Percentiles rank a stretch among this genome's conserved stretches.
phyloP scores from a whole-genome alignment of 164 flowering plant species.

The Aristolochia fimbriata region DNA sequence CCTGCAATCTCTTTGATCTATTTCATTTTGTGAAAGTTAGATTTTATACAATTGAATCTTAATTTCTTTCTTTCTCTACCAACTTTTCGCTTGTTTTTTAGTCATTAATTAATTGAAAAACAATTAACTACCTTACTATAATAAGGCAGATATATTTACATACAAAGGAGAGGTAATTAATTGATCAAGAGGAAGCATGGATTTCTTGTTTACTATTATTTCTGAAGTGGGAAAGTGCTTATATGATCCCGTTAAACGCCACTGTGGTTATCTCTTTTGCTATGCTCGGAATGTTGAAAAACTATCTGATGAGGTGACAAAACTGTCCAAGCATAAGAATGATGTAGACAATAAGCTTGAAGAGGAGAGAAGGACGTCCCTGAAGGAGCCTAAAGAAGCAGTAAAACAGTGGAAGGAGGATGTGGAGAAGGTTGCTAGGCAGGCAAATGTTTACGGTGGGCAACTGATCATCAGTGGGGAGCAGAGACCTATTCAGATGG shows the following conservation, averaged over 20 bases:
- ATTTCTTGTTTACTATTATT: no score
- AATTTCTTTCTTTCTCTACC: no score
- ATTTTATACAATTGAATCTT: no score
- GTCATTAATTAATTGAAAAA: no score
- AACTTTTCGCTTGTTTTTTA: no score
- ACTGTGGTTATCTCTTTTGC: neutral
- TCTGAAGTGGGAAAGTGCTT: no score
- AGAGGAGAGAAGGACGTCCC: neutral
- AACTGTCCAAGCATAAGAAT: neutral
- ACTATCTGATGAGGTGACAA: neutral
- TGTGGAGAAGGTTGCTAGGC: neutral
- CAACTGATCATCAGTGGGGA: neutral
- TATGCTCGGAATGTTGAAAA: conserved; percentile 2
- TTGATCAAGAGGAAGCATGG: no score
- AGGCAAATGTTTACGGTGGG: neutral
- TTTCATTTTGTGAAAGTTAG: no score
- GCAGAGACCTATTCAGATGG: neutral
- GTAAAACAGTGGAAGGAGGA: conserved; percentile 8
- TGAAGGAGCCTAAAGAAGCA: neutral
- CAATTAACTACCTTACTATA: no score
- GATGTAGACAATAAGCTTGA: conserved; percentile 1
- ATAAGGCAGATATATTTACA: no score
- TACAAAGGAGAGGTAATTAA: no score
- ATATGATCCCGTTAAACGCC: neutral
- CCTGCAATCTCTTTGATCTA: no score